These are phyloP conservation scores for Tetrahymena malaccensis DNA, from an alignment of 73 alveolate genomes.

Conservation along the genomic window DNA sequence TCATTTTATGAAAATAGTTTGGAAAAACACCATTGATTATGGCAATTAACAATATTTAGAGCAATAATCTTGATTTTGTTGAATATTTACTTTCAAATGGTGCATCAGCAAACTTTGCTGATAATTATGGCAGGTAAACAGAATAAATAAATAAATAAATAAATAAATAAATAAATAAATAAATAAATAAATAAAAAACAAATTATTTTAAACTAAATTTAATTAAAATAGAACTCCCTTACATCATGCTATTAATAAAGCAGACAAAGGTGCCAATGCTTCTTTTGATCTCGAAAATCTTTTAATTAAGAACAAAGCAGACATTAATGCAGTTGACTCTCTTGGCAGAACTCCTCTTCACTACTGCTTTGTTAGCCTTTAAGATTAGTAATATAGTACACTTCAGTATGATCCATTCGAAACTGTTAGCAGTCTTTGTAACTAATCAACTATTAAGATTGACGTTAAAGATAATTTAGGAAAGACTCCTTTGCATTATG, in stretches of 20 bases:
- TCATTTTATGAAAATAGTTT: constrained; percentile 42
- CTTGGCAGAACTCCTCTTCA: constrained; percentile 68
- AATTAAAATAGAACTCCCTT: constrained; percentile 38
- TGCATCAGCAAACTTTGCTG: constrained; percentile 50
- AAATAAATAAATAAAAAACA: no score
- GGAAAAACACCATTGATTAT: constrained; percentile 34
- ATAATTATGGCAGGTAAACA: constrained; percentile 28
- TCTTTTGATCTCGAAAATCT: constrained; percentile 58
- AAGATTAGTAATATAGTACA: constrained; percentile 10
- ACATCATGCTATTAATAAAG: constrained; percentile 59
- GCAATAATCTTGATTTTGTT: constrained; percentile 32
- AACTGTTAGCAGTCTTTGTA: constrained; percentile 49
- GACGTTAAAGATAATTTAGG: constrained; percentile 52
- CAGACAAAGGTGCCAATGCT: constrained; percentile 66
- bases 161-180: no score
- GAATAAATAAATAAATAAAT: no score
- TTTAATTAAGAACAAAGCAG: constrained; percentile 51
- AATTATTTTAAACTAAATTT: not conserved
- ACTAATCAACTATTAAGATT: constrained; percentile 31
- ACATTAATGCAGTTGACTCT: constrained; percentile 47
- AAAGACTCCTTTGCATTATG: constrained; percentile 74
- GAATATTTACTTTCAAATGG: constrained; percentile 8
- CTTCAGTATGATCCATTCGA: constrained; percentile 69
- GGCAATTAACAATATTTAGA: constrained; percentile 6
- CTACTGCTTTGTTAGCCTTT: constrained; percentile 65